Evolutionary conservation across 2,329 filamentous ascomycete genomes (phyloP), one percentile per base, ranked within the genome.

Genomic region (Elsinoe ampelina): DNA sequence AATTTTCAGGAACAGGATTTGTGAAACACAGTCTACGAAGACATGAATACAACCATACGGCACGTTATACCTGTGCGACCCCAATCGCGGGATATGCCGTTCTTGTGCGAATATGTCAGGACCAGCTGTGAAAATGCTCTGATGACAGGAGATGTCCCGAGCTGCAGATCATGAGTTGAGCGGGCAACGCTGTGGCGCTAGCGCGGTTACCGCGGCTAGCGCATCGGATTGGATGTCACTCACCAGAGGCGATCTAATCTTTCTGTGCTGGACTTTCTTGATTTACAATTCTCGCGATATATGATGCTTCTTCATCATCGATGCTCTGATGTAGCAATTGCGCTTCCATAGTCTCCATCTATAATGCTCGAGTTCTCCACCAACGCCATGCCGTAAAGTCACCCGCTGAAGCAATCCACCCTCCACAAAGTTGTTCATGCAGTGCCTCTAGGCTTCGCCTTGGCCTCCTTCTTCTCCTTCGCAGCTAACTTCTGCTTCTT

Each of bases 401-500:
- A 30, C 26, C 26, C 26, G 8, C 26, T 30, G 7, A 30, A 30
- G 26, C 26, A 39, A 8, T n/a, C 3, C 12, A 22, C 20, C 52
- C 13, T 32, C 17, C 20, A 30, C 20, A 20, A 26, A 17, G 8
- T 13, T 15, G n/a, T 6, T 30, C 26, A 62, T 39, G 60, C 61
- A 22, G 80, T 76, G 19, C 83, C 86, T 61, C 88, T 83, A 12
- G 92, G 91, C 75, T 92, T 95, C 5, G 86, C 79, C 75, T 96
- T 98, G 19, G 83, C 81, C 62, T 88, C 88, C 63, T 91, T 91
- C 81, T 97, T 98, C 62, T 91, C 89, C 77, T 96, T 96, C 67
- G 92, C 91, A 58, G 95, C 89, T 61, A 88, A 83, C 80, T 96
- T 98, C 63, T 86, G 79, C 75, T 91, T 95, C 80, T 97, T 97